phyloP scores from a whole-genome alignment of 2,329 filamentous ascomycete genomes.

The Alternaria sp. region DNA sequence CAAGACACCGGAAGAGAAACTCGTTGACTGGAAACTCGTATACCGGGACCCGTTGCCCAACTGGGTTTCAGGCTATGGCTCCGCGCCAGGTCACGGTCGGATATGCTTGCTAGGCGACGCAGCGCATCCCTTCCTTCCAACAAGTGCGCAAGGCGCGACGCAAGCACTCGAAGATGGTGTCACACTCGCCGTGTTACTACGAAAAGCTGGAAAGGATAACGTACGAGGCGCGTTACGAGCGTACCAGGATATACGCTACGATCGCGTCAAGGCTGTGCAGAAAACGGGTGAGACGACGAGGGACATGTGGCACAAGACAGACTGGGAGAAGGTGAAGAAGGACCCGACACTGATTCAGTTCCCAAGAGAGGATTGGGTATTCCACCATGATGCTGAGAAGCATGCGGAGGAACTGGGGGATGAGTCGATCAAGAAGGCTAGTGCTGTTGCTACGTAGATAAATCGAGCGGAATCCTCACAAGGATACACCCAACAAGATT shows the following conservation, averaged over 20 bases:
- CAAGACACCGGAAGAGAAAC: conserved; percentile 43
- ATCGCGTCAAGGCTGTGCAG: conserved; percentile 43
- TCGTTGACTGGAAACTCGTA: conserved; percentile 63
- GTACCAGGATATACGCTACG: conserved; percentile 45
- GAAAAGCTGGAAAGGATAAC: conserved; percentile 38
- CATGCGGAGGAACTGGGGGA: conserved; percentile 39
- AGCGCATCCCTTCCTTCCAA: conserved; percentile 62
- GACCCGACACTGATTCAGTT: conserved; percentile 39
- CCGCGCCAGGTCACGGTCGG: conserved; percentile 42
- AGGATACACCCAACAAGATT: neutral
- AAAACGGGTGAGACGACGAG: conserved; percentile 44
- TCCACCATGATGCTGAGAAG: conserved; percentile 37
- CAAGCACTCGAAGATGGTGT: conserved; percentile 61
- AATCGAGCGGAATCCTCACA: neutral
- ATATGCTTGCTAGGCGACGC: conserved; percentile 61
- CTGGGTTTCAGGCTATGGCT: conserved; percentile 59
- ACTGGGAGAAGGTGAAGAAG: conserved; percentile 43
- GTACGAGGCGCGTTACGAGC: conserved; percentile 36
- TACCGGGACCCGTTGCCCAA: conserved; percentile 60
- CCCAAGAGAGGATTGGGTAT: conserved; percentile 44
- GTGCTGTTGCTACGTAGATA: neutral
- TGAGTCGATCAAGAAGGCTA: conserved; percentile 32
- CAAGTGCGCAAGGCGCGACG: conserved; percentile 60
- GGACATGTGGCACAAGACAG: conserved; percentile 45
- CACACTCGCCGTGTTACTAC: conserved; percentile 35